Percentiles rank a stretch among this genome's conserved stretches.
These are phyloP conservation scores for Camelina hispida DNA, from an alignment of 345 rosid genomes.

Conservation along the genomic window DNA sequence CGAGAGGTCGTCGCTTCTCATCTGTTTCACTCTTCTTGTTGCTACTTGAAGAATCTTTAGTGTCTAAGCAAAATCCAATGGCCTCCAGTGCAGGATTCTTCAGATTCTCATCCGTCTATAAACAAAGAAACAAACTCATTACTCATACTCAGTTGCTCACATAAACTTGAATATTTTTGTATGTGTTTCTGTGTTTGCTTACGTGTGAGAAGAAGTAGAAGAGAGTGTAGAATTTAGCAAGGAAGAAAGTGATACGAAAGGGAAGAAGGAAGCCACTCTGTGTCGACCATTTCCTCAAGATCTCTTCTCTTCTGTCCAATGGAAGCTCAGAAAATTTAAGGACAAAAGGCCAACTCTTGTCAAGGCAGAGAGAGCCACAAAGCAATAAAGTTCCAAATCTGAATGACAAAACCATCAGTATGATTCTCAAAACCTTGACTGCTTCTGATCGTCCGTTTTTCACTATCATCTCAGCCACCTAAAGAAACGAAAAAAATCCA, in stretches of 20 bases:
- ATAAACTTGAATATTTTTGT: neutral
- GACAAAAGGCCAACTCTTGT: constrained; percentile 68
- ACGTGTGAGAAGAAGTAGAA: constrained; percentile 66
- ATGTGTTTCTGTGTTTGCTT: neutral
- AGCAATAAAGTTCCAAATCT: constrained; percentile 73
- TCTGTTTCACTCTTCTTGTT: neutral
- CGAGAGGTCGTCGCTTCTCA: constrained; percentile 47
- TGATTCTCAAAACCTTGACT: constrained; percentile 47
- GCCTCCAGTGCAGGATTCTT: constrained; percentile 71
- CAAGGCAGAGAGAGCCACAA: constrained; percentile 66
- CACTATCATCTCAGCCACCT: constrained; percentile 62
- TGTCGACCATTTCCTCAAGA: constrained; percentile 65
- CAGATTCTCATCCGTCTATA: constrained; percentile 55
- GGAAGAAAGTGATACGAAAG: constrained; percentile 56
- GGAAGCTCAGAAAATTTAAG: constrained; percentile 71
- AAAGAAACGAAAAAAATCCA: neutral
- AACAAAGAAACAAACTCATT: neutral
- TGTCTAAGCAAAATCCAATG: constrained; percentile 60
- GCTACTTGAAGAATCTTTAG: constrained; percentile 33
- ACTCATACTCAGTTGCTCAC: neutral
- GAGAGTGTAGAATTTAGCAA: constrained; percentile 58
- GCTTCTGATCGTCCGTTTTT: constrained; percentile 49
- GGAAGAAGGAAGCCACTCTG: constrained; percentile 44
- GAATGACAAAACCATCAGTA: constrained; percentile 58
- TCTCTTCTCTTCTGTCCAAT: constrained; percentile 58